Evolutionary conservation across 352 stramenopile species (phyloP).

Genomic region (Globisporangium iwayamae): DNA sequence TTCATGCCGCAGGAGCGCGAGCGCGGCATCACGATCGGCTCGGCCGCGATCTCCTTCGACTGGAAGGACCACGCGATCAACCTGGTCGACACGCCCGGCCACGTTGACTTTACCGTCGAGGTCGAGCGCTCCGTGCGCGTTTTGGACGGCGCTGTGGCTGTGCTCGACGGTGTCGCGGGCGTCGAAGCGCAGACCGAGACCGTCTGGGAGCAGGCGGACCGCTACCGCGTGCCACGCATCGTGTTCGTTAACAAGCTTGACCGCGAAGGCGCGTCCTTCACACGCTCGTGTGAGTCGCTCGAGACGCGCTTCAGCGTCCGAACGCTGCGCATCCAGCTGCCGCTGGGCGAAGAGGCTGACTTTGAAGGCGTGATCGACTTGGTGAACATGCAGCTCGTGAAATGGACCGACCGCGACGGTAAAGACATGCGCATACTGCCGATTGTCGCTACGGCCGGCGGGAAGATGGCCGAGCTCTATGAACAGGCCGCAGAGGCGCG

Average conservation of each 20-base stretch:
- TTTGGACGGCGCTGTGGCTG: conserved; percentile 95
- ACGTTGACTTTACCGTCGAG: conserved; percentile 99
- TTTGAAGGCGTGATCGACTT: conserved; percentile 71
- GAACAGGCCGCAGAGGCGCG: conserved; percentile 32
- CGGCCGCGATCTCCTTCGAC: conserved; percentile 93
- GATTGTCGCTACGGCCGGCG: conserved; percentile 31
- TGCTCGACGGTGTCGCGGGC: conserved; percentile 96
- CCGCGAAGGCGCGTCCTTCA: conserved; percentile 93
- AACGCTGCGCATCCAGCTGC: conserved; percentile 63
- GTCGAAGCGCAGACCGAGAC: conserved; percentile 92
- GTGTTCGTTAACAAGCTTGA: conserved; percentile 98
- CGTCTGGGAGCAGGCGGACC: conserved; percentile 78
- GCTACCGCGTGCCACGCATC: conserved; percentile 87
- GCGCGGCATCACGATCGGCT: conserved; percentile 98
- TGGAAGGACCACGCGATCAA: conserved; percentile 96
- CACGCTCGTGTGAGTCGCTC: conserved; percentile 77
- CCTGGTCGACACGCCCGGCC: conserved; percentile 97
- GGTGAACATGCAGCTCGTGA: conserved; percentile 64
- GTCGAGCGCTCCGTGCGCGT: conserved; percentile 97
- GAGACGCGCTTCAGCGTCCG: conserved; percentile 56
- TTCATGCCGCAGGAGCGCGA: conserved; percentile 94
- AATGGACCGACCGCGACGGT: conserved; percentile 60
- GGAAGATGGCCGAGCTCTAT: conserved; percentile 57
- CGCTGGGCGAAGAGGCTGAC: conserved; percentile 52
- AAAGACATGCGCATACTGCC: conserved; percentile 48